Conservation (phyloP, 2,329 filamentous ascomycete genomes). For the Trichophyton mentagrophytes region DNA sequence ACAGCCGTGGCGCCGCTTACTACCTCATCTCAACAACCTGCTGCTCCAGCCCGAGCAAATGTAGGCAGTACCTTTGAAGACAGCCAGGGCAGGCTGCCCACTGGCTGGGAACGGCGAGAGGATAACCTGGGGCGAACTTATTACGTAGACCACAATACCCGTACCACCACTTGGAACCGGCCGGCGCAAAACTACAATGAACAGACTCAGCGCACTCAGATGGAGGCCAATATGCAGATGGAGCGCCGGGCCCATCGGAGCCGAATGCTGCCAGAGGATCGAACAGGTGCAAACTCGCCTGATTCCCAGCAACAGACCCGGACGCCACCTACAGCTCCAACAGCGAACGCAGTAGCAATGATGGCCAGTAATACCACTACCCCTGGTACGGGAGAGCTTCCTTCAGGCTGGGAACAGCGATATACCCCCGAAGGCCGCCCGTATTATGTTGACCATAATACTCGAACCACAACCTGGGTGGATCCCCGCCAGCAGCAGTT, state of each 20-base stretch:
- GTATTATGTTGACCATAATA: slow-evolving; percentile 98
- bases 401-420: slow-evolving; percentile 90
- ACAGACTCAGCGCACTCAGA: slow-evolving; percentile 60
- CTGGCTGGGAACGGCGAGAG: slow-evolving; percentile 90
- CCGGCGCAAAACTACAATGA: slow-evolving; percentile 69
- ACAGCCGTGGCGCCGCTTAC: slow-evolving; percentile 31
- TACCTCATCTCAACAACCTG: slow-evolving; percentile 27
- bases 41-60: slow-evolving; percentile 36
- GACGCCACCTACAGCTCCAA: slow-evolving; percentile 18
- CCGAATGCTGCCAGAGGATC: slow-evolving; percentile 86
- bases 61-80: slow-evolving; percentile 93
- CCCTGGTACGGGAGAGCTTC: slow-evolving; percentile 85
- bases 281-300: slow-evolving; percentile 76
- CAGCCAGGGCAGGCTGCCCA: slow-evolving; percentile 78
- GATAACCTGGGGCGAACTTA: slow-evolving; percentile 92
- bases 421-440: slow-evolving; percentile 88
- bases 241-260: slow-evolving; percentile 92
- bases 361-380: slow-evolving; percentile 92
- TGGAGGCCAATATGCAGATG: slow-evolving; percentile 83
- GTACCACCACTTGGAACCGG: slow-evolving; percentile 91
- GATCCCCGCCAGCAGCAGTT: slow-evolving; percentile 95
- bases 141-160: slow-evolving; percentile 95
- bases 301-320: slow-evolving; percentile 36
- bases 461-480: slow-evolving; percentile 95
- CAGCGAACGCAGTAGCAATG: slow-evolving; percentile 58